phyloP scores from a whole-genome alignment of 352 stramenopile genomes.

The Pelagophyceae sp. region DNA sequence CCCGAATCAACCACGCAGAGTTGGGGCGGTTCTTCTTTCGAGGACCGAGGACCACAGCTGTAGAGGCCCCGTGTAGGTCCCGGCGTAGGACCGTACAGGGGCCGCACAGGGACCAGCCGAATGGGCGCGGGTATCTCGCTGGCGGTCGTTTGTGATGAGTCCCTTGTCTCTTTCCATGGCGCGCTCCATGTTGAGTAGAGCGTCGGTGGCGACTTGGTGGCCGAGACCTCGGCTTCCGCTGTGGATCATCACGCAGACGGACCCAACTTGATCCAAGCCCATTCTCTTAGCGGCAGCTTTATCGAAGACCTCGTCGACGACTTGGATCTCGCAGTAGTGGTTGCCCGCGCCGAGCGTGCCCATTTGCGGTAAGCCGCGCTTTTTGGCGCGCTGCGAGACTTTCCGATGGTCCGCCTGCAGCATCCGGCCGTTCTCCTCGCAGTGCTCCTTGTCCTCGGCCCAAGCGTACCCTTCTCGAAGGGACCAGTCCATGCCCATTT shows the following conservation, averaged over 20 bases:
- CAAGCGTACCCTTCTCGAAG: conserved; percentile 65
- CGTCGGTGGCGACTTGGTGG: conserved; percentile 71
- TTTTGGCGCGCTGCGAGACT: conserved; percentile 56
- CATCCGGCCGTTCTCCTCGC: conserved; percentile 67
- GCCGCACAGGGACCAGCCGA: too few species aligned
- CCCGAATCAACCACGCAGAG: too few species aligned
- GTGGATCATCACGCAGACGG: conserved; percentile 64
- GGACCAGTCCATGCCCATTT: conserved; percentile 68
- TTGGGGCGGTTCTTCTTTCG: too few species aligned
- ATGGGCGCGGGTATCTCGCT: too few species aligned
- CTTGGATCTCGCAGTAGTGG: conserved; percentile 73
- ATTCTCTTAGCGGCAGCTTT: conserved; percentile 50
- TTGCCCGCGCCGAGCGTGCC: conserved; percentile 72
- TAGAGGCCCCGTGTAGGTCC: too few species aligned
- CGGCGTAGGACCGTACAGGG: too few species aligned
- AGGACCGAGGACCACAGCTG: too few species aligned
- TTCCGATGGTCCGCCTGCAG: conserved; percentile 57
- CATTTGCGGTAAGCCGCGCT: conserved; percentile 62
- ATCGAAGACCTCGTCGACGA: conserved; percentile 71
- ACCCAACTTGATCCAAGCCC: conserved; percentile 55
- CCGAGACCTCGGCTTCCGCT: conserved; percentile 58
- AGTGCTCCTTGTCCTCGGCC: conserved; percentile 65
- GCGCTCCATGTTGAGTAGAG: conserved; percentile 57
- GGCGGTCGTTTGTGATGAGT: conserved; percentile 63
- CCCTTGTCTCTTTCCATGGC: conserved; percentile 54